phyloP scores from a whole-genome alignment of 2,329 filamentous ascomycete genomes.

The Apiospora sp. region DNA sequence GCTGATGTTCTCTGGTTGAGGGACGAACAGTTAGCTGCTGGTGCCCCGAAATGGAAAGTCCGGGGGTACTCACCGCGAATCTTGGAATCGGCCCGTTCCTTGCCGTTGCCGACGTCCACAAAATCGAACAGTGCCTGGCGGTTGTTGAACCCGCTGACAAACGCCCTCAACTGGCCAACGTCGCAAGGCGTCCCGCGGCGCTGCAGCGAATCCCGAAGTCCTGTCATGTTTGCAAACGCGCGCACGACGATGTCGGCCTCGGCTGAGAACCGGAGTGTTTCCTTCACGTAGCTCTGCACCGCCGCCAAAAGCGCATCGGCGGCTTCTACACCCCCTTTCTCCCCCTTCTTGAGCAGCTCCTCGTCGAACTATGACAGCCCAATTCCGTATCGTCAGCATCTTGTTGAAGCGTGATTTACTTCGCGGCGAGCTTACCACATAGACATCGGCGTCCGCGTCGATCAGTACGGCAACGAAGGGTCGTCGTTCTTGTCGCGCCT shows the following conservation, averaged over 20 bases:
- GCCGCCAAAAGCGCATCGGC: slow-evolving; percentile 4
- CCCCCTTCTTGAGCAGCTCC: background rate
- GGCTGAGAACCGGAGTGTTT: background rate
- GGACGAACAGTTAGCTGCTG: background rate
- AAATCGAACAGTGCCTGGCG: slow-evolving; percentile 1
- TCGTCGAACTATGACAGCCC: background rate
- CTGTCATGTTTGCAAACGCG: background rate
- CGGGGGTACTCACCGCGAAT: background rate
- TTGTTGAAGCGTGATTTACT: background rate
- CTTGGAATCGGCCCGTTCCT: slow-evolving; percentile 13
- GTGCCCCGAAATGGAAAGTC: background rate
- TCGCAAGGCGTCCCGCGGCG: background rate
- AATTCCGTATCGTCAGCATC: background rate
- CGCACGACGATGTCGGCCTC: background rate
- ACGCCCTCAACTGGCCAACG: background rate
- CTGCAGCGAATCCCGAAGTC: background rate
- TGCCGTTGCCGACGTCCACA: slow-evolving; percentile 8
- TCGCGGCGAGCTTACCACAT: background rate
- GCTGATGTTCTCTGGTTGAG: slow-evolving; percentile 3
- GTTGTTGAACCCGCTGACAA: slow-evolving; percentile 1
- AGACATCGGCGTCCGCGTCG: slow-evolving; percentile 2
- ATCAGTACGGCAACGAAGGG: background rate
- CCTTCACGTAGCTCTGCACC: background rate
- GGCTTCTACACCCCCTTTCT: background rate
- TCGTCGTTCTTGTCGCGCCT: background rate